phyloP scores from a whole-genome alignment of 2,329 filamentous ascomycete genomes.

The Diaporthe amygdali region DNA sequence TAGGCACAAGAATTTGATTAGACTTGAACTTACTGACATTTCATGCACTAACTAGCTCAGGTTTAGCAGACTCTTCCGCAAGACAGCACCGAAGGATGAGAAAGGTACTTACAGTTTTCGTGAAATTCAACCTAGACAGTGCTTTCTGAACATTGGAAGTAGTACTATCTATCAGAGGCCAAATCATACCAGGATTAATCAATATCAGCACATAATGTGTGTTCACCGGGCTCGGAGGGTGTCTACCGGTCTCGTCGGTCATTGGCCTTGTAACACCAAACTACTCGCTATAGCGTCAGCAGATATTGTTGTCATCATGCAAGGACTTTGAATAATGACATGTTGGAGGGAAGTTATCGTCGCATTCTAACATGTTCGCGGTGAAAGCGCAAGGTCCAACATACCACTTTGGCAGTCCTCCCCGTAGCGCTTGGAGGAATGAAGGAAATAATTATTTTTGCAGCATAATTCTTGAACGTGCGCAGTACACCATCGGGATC shows the following conservation, averaged over 20 bases:
- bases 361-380: no score
- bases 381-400: no score
- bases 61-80: background rate
- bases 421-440: background rate
- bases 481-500: background rate
- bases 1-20: no score
- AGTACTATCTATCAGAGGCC: background rate
- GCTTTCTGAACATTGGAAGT: background rate
- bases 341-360: background rate
- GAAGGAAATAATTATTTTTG: background rate
- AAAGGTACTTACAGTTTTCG: background rate
- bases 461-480: background rate
- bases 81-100: no score
- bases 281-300: background rate
- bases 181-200: background rate
- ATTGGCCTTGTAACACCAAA: background rate
- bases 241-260: no score
- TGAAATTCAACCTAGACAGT: background rate
- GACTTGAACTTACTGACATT: background rate
- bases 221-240: no score
- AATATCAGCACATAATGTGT: background rate
- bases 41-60: background rate
- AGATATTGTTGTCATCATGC: background rate
- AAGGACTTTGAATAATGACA: no score
- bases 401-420: fast-evolving